Conservation (phyloP, 495 filamentous ascomycete species). For the Penicillium arizonense region DNA sequence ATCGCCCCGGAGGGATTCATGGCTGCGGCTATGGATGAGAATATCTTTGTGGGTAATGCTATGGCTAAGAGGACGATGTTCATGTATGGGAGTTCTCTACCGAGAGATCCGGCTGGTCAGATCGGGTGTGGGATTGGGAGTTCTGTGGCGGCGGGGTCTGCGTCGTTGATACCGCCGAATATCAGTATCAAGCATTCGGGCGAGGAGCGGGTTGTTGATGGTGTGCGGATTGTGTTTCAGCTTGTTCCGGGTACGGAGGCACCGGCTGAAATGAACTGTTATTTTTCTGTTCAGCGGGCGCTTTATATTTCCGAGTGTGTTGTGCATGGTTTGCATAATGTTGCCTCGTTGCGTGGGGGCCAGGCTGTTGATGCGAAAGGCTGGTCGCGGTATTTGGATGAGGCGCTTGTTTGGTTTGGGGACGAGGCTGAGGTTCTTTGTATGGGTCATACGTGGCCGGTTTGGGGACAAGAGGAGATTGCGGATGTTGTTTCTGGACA, state of each 20-base stretch:
- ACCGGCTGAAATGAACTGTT: conserved; percentile 24
- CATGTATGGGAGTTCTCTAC: conserved; percentile 21
- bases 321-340: conserved; percentile 24
- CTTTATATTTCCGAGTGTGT: conserved; percentile 24
- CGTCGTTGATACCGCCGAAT: conserved; percentile 19
- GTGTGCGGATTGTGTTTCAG: conserved; percentile 23
- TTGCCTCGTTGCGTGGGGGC: conserved; percentile 24
- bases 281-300: conserved; percentile 19
- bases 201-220: conserved; percentile 14
- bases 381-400: conserved; percentile 22
- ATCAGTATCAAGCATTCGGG: conserved; percentile 14
- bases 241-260: conserved; percentile 24
- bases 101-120: conserved; percentile 8
- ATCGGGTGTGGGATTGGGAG: conserved; percentile 21
- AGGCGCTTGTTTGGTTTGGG: conserved; percentile 18
- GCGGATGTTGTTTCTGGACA: conserved; percentile 19
- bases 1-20: conserved; percentile 25
- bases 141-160: conserved; percentile 12
- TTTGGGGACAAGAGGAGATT: conserved; percentile 23
- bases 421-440: conserved; percentile 17
- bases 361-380: conserved; percentile 20
- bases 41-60: conserved; percentile 17
- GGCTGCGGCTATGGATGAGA: conserved; percentile 21
- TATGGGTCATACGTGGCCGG: conserved; percentile 28
- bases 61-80: conserved; percentile 20